Base-by-base conservation (phyloP, 225 moss, liverwort and hornwort genomes). In the Marchantia polymorpha region DNA sequence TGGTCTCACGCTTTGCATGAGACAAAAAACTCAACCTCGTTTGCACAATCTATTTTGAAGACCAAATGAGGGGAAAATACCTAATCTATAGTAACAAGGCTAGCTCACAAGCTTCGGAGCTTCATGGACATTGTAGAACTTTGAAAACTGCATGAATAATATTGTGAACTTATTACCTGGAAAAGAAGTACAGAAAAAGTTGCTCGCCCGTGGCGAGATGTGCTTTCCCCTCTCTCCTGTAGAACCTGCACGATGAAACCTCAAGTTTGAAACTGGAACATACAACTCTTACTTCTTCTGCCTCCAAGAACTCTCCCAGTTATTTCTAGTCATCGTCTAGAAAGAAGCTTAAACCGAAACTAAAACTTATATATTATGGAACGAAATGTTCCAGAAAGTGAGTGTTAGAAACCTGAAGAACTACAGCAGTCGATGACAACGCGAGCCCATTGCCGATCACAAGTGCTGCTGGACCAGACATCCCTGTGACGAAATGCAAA, bases 221-320 rank as follows among this genome's bases (percentile, higher is more conserved):
- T 95, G 86, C 93, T 95, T 87, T 95, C 95, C 75, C 95, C 97
- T 13, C 95, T 90, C 73, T 95, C 95, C 89, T 95, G 95, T 83
- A 95, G 71, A 64, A 95, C 95, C 95, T 95, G 88, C 46, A 83
- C 22, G 46, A 48, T 39, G 0, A 64, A 64, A 64, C 10, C 25
- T 8, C 2, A 23, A 64, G 10, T 64, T 7, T 64, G 64, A 50
- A 12, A 55, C 25, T 47, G 20, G 73, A 73, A 72, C 50, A 19
- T 51, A 12, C 15, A 4, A 8, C 49, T 49, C 54, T 55, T n/a
- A 54, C 6, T 53, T 73, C 25, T 39, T 72, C 51, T 19, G 7
- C 52, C 51, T 14, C 10, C 22, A 52, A 52, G 4, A 15, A 26
- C 8, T 6, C 26, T 31, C 30, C 12, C 1, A 67, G 0, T 25